Percentiles rank a stretch among this genome's conserved stretches.
These are phyloP conservation scores for Linaria vulgaris DNA, from an alignment of 257 asterid species.

Conservation along the genomic window DNA sequence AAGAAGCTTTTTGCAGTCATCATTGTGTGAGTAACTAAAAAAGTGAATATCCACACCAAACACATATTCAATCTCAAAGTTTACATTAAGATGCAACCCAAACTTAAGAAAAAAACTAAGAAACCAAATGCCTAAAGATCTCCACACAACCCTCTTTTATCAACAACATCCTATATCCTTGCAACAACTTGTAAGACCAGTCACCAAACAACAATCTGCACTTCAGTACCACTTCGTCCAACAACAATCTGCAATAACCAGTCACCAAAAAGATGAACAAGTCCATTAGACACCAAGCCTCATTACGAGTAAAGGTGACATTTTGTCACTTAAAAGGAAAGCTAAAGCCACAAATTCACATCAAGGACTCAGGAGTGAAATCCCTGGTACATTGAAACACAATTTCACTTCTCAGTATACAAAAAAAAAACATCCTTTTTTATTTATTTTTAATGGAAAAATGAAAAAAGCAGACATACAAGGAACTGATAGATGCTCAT, in stretches of 20 bases:
- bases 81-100: slow-evolving; percentile 22
- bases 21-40: slow-evolving; percentile 59
- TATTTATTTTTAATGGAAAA: too few relatives aligned
- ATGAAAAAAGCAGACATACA: slow-evolving; percentile 37
- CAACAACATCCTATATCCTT: background rate
- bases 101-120: slow-evolving; percentile 16
- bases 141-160: background rate
- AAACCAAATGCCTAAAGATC: background rate
- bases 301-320: too few relatives aligned
- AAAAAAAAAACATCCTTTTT: too few relatives aligned
- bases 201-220: slow-evolving; percentile 37
- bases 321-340: background rate
- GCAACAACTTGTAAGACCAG: background rate
- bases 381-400: too few relatives aligned
- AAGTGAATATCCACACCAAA: slow-evolving; percentile 14
- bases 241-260: slow-evolving; percentile 76
- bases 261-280: slow-evolving; percentile 11
- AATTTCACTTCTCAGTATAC: background rate
- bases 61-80: slow-evolving; percentile 18
- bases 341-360: slow-evolving; percentile 10
- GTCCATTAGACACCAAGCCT: too few relatives aligned
- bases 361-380: too few relatives aligned
- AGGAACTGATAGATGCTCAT: slow-evolving; percentile 99
- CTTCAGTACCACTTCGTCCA: slow-evolving; percentile 89
- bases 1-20: slow-evolving; percentile 92